These are phyloP conservation scores for Pseudocohnilembus persalinus DNA, from an alignment of 169 alveolate species.

Conservation along the genomic window DNA sequence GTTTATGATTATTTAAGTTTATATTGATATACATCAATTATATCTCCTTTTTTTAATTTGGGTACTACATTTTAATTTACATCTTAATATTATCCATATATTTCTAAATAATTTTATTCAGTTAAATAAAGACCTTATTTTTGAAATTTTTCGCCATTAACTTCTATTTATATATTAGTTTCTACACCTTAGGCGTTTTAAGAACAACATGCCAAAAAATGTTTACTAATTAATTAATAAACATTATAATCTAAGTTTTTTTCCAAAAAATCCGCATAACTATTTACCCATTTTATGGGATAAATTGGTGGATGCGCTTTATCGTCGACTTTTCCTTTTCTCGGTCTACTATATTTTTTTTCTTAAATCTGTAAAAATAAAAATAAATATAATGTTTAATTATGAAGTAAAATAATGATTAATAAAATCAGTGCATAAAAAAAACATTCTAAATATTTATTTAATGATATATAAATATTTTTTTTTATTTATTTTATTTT, in stretches of 20 bases:
- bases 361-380: too few species aligned
- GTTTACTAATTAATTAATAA: conserved; percentile 88
- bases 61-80: conserved; percentile 81
- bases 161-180: conserved; percentile 59
- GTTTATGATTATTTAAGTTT: conserved; percentile 60
- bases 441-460: too few species aligned
- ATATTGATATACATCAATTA: conserved; percentile 29
- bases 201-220: conserved; percentile 87
- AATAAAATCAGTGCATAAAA: too few species aligned
- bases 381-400: too few species aligned
- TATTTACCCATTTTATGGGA: conserved; percentile 93
- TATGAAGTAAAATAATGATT: too few species aligned
- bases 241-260: conserved; percentile 58
- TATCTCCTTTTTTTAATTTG: conserved; percentile 61
- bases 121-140: conserved; percentile 82
- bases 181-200: conserved; percentile 88
- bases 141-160: conserved; percentile 85
- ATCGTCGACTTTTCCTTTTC: conserved; percentile 92
- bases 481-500: too few species aligned
- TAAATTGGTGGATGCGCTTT: conserved; percentile 99
- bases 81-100: conserved; percentile 74
- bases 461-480: too few species aligned
- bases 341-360: conserved; percentile 70
- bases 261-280: conserved; percentile 50
- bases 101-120: conserved; percentile 82